Conservation (phyloP, 257 asterid species). For the Orobanche coerulescens region DNA sequence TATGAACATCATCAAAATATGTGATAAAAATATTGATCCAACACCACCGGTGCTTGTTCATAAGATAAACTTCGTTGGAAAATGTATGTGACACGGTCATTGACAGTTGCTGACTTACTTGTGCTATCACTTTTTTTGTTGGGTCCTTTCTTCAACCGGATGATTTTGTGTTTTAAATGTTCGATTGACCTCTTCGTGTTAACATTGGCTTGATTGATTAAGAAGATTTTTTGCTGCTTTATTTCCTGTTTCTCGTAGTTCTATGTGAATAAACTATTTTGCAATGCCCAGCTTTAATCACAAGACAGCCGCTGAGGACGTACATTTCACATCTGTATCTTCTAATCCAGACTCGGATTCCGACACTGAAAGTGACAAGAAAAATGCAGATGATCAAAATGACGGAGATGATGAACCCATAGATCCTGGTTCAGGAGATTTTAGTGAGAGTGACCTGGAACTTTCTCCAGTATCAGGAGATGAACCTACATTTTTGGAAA, state of each 20-base stretch:
- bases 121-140: neutral
- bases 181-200: neutral
- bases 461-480: slow-evolving; percentile 37
- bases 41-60: neutral
- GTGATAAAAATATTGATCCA: too few relatives aligned
- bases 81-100: neutral
- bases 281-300: slow-evolving; percentile 70
- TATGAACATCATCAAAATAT: too few relatives aligned
- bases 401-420: slow-evolving; percentile 28
- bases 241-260: slow-evolving; percentile 1
- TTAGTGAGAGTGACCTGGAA: slow-evolving; percentile 37
- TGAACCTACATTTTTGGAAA: slow-evolving; percentile 52
- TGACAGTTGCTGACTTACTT: neutral
- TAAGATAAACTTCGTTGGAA: neutral
- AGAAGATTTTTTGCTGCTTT: neutral
- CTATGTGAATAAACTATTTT: slow-evolving; percentile 15
- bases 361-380: slow-evolving; percentile 29
- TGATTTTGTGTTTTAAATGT: neutral
- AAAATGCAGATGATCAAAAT: slow-evolving; percentile 26
- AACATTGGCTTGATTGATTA: slow-evolving; percentile 10
- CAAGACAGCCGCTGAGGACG: slow-evolving; percentile 90
- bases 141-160: neutral
- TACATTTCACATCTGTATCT: slow-evolving; percentile 67
- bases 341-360: slow-evolving; percentile 43
- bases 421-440: slow-evolving; percentile 22